These are phyloP conservation scores for Claviceps pusilla DNA, from an alignment of 2,329 filamentous ascomycete genomes.

Conservation along the genomic window DNA sequence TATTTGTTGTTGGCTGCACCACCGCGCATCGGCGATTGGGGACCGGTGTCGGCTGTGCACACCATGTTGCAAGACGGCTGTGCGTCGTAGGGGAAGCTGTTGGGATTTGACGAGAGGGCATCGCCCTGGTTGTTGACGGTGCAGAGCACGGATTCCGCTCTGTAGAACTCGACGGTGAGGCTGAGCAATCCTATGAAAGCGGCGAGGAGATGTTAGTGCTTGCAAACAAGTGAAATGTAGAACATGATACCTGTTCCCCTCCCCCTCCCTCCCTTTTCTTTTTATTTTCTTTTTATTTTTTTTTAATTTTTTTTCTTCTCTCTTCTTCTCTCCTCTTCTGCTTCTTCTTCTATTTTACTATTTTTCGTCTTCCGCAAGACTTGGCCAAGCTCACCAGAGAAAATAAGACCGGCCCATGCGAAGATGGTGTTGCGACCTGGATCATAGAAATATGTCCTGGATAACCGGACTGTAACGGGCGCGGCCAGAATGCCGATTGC, in stretches of 20 bases:
- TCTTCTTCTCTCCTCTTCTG: no score
- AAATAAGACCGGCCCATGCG: conserved; percentile 45
- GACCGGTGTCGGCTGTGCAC: conserved; percentile 31
- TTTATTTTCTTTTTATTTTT: no score
- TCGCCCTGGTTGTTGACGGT: conserved; percentile 21
- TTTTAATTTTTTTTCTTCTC: no score
- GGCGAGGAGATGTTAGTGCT: no score
- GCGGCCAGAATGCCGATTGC: conserved; percentile 50
- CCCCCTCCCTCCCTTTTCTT: no score
- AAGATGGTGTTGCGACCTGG: conserved; percentile 53
- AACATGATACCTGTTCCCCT: background rate
- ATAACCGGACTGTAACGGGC: conserved; percentile 45
- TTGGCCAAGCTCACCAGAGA: conserved; percentile 34
- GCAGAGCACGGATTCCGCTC: conserved; percentile 31
- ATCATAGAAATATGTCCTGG: conserved; percentile 47
- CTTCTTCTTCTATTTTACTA: no score
- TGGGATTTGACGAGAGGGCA: conserved; percentile 18
- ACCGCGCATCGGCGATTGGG: conserved; percentile 38
- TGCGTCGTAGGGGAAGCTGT: conserved; percentile 29
- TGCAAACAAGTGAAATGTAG: background rate
- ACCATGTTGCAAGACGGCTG: conserved; percentile 28
- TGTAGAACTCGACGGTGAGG: conserved; percentile 50
- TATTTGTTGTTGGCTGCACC: conserved; percentile 46
- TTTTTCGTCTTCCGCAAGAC: no score
- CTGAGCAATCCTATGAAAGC: conserved; percentile 36